Conservation (phyloP, 495 filamentous ascomycete species). For the Letharia columbiana region DNA sequence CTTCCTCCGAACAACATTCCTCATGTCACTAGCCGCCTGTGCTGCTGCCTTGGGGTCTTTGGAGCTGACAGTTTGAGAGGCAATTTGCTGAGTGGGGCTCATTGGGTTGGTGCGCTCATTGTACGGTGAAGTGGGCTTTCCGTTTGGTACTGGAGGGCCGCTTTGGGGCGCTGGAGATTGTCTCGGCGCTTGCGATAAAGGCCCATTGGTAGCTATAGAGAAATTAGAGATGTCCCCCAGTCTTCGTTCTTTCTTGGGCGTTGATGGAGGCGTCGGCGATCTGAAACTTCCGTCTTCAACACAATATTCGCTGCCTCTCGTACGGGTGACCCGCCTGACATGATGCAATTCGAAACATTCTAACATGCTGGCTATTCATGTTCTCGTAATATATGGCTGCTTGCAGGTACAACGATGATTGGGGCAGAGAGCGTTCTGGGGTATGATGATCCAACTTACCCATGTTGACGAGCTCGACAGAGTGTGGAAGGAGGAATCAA, state of each 20-base stretch:
- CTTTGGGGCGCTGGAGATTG: slow-evolving; percentile 29
- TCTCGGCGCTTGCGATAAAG: slow-evolving; percentile 27
- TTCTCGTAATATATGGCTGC: neutral
- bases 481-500: slow-evolving; percentile 5
- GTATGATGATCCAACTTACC: slow-evolving; percentile 12
- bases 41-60: slow-evolving; percentile 78
- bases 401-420: slow-evolving; percentile 3
- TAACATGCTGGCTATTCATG: neutral
- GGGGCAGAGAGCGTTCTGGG: neutral
- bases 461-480: slow-evolving; percentile 7
- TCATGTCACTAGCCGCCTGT: slow-evolving; percentile 73
- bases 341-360: neutral
- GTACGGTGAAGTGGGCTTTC: slow-evolving; percentile 50
- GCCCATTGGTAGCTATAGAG: slow-evolving; percentile 43
- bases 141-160: slow-evolving; percentile 32
- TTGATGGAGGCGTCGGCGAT: slow-evolving; percentile 4
- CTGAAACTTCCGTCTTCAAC: neutral
- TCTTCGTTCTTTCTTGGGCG: neutral
- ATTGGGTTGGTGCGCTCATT: slow-evolving; percentile 55
- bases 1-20: slow-evolving; percentile 97
- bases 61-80: slow-evolving; percentile 60
- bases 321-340: neutral
- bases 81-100: slow-evolving; percentile 45
- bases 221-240: slow-evolving; percentile 8
- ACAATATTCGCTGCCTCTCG: slow-evolving; percentile 3